Evolutionary conservation across 805 yeast genomes (phyloP).

Genomic region (Pichia eremophila): DNA sequence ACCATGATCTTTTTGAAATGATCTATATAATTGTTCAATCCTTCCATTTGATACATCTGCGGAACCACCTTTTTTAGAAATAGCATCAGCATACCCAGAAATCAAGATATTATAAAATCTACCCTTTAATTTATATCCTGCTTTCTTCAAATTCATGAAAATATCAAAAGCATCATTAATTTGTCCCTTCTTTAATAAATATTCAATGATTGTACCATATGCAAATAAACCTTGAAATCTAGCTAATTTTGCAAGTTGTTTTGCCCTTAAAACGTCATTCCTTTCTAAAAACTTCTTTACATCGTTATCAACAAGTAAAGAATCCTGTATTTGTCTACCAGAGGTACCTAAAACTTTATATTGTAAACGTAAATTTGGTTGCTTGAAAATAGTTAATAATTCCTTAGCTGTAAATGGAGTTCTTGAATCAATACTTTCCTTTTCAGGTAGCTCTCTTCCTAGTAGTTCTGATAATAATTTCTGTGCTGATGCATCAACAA

Average conservation of each 20-base stretch:
- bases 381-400: slow-evolving; percentile 16
- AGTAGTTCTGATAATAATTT: slow-evolving; percentile 15
- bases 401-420: slow-evolving; percentile 21
- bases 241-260: slow-evolving; percentile 18
- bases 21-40: slow-evolving; percentile 26
- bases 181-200: slow-evolving; percentile 35
- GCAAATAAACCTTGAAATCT: slow-evolving; percentile 43
- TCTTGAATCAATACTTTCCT: slow-evolving; percentile 15
- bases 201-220: slow-evolving; percentile 51
- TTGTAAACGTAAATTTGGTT: slow-evolving; percentile 34
- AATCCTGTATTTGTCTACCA: slow-evolving; percentile 48
- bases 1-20: slow-evolving; percentile 24
- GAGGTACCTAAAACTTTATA: slow-evolving; percentile 51
- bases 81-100: slow-evolving; percentile 30
- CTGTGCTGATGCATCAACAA: slow-evolving; percentile 22
- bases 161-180: slow-evolving; percentile 41
- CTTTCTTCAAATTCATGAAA: slow-evolving; percentile 48
- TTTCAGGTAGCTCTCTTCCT: slow-evolving; percentile 12
- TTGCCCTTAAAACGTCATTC: slow-evolving; percentile 45
- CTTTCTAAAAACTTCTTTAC: slow-evolving; percentile 41
- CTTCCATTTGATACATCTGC: slow-evolving; percentile 25
- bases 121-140: slow-evolving; percentile 47
- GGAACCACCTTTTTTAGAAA: not conserved
- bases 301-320: slow-evolving; percentile 45
- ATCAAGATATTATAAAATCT: slow-evolving; percentile 38